phyloP scores from a whole-genome alignment of 1,139 yeast species.

The Pneumocystis carinii region DNA sequence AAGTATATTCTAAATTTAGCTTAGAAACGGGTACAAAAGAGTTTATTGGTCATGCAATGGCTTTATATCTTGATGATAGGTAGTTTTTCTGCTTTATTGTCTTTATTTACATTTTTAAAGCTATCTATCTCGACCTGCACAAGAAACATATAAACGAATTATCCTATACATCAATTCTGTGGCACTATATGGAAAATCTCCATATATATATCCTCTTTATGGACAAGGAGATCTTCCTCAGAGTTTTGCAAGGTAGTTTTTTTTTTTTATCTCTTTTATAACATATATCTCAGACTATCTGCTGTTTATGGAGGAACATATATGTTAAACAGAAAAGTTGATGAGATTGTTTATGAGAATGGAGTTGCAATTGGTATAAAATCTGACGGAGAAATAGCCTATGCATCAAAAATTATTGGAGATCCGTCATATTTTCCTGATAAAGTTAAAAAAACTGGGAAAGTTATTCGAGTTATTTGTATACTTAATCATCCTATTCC shows the following conservation, averaged over 20 bases:
- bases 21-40: constrained; percentile 88
- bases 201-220: constrained; percentile 87
- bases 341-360: constrained; percentile 62
- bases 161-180: constrained; percentile 77
- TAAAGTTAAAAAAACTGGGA: constrained; percentile 70
- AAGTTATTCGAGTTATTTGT: constrained; percentile 91
- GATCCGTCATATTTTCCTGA: constrained; percentile 98
- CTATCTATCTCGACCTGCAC: constrained; percentile 74
- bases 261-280: neutral
- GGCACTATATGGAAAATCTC: constrained; percentile 74
- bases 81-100: neutral
- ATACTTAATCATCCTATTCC: constrained; percentile 82
- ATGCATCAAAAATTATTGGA: constrained; percentile 87
- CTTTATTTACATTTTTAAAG: neutral
- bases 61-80: constrained; percentile 86
- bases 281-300: constrained; percentile 32
- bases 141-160: constrained; percentile 81
- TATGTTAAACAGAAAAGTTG: constrained; percentile 93
- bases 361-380: constrained; percentile 72
- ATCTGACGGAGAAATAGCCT: constrained; percentile 82
- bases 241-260: constrained; percentile 64
- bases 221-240: constrained; percentile 97
- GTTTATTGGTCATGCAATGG: constrained; percentile 98
- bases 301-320: constrained; percentile 98
- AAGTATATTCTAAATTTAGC: constrained; percentile 76